A percentile compares a stretch with the other conserved stretches of the same genome.
Conservation (phyloP, 176 grass and related monocot species). For the Zizania latifolia region DNA sequence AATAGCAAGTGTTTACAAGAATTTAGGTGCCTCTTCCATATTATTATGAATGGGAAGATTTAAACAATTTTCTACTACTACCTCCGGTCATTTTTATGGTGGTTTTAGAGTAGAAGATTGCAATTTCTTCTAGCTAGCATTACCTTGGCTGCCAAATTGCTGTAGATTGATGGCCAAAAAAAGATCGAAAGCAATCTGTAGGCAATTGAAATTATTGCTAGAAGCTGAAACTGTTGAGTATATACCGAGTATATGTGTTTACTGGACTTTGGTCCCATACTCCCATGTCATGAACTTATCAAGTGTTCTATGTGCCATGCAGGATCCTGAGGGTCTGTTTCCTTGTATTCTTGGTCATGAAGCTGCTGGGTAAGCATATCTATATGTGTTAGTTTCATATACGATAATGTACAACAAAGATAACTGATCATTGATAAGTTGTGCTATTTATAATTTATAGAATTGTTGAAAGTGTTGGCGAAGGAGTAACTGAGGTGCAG, state of each 20-base stretch:
- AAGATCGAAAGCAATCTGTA: no score
- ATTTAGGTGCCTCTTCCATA: neutral
- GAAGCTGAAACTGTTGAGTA: neutral
- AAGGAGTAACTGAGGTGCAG: constrained; percentile 89
- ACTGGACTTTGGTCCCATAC: neutral
- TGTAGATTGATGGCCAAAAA: neutral
- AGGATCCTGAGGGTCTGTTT: constrained; percentile 98
- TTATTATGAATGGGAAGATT: neutral
- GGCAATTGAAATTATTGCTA: neutral
- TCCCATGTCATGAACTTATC: neutral
- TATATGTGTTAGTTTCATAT: neutral
- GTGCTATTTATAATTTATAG: constrained; percentile 9
- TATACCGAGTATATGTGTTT: neutral
- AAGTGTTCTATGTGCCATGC: constrained; percentile 17
- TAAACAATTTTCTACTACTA: neutral
- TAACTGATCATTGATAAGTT: neutral
- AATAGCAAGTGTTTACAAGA: neutral
- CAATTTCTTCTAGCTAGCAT: neutral
- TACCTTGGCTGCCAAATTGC: neutral
- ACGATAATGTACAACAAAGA: neutral
- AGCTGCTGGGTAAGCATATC: constrained; percentile 68
- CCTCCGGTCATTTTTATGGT: no score
- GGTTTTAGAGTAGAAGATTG: no score
- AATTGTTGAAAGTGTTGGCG: constrained; percentile 90
- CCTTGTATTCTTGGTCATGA: constrained; percentile 98